Evolutionary conservation across 139 green algal genomes (phyloP).

Genomic region (Tetraselmis striata): DNA sequence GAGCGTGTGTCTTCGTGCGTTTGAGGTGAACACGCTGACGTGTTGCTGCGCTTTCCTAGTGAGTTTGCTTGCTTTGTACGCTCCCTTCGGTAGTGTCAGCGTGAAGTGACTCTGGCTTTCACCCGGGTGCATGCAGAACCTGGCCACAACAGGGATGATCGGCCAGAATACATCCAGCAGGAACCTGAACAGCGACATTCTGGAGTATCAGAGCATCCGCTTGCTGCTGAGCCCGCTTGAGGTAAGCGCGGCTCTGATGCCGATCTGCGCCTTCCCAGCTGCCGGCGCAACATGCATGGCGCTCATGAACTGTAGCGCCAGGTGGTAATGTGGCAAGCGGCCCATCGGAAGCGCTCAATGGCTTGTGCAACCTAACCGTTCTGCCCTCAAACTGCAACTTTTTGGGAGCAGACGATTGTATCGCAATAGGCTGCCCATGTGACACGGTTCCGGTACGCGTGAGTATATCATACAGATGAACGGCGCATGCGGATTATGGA

Average conservation of each 20-base stretch:
- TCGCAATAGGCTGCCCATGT: too few species aligned
- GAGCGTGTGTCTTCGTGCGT: neutral
- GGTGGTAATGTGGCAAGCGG: neutral
- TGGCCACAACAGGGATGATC: neutral
- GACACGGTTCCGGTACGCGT: too few species aligned
- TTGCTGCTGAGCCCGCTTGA: neutral
- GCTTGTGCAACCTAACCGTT: too few species aligned
- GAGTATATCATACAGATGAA: too few species aligned
- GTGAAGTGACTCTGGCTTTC: neutral
- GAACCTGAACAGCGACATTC: neutral
- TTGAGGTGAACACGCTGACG: neutral
- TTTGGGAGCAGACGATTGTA: too few species aligned
- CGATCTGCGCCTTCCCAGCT: too few species aligned
- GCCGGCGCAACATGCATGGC: too few species aligned
- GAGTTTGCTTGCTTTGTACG: neutral
- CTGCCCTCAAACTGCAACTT: neutral
- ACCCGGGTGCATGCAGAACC: neutral
- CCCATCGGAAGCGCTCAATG: too few species aligned
- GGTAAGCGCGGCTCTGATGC: neutral
- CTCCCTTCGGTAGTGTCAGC: neutral
- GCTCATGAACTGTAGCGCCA: neutral
- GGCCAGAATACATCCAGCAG: neutral
- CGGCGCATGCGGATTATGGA: too few species aligned
- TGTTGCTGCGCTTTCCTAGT: too few species aligned
- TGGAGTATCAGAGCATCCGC: neutral